phyloP scores from a whole-genome alignment of 2,329 filamentous ascomycete species.

The Tolypocladium tropicale region DNA sequence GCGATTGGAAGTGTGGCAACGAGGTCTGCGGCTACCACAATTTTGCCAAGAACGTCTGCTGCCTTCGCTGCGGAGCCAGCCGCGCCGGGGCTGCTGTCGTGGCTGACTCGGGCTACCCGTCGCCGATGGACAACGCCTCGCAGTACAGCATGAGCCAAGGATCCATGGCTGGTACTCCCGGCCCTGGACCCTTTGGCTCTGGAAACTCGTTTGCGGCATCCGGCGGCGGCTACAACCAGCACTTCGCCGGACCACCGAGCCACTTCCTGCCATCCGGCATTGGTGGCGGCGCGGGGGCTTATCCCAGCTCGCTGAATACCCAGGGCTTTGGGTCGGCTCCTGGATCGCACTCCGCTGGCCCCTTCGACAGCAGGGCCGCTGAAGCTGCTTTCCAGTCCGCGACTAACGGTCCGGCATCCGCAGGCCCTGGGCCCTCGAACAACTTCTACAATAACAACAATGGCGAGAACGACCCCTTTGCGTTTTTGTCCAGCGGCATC shows the following conservation, averaged over 20 bases:
- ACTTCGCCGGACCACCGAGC: constrained; percentile 79
- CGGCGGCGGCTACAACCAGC: constrained; percentile 58
- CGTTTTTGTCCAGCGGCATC: constrained; percentile 67
- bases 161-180: constrained; percentile 77
- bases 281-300: constrained; percentile 57
- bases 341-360: constrained; percentile 70
- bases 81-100: constrained; percentile 90
- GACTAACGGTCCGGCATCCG: constrained; percentile 68
- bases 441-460: constrained; percentile 50
- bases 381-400: constrained; percentile 91
- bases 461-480: constrained; percentile 64
- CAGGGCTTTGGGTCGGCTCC: constrained; percentile 64
- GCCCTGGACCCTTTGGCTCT: constrained; percentile 65
- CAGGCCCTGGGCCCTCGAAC: constrained; percentile 59
- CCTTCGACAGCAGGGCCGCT: constrained; percentile 86
- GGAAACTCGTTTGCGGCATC: constrained; percentile 60
- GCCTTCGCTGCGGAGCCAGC: constrained; percentile 89
- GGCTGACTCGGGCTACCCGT: constrained; percentile 84
- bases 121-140: constrained; percentile 76
- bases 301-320: constrained; percentile 71
- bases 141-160: constrained; percentile 78
- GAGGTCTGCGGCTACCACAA: constrained; percentile 98
- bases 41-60: constrained; percentile 98
- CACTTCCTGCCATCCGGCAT: constrained; percentile 86
- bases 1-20: constrained; percentile 98